Percentiles rank a stretch among this genome's conserved stretches.
These are phyloP conservation scores for Colletotrichum sp. DNA, from an alignment of 2,329 filamentous ascomycete species.

Conservation along the genomic window DNA sequence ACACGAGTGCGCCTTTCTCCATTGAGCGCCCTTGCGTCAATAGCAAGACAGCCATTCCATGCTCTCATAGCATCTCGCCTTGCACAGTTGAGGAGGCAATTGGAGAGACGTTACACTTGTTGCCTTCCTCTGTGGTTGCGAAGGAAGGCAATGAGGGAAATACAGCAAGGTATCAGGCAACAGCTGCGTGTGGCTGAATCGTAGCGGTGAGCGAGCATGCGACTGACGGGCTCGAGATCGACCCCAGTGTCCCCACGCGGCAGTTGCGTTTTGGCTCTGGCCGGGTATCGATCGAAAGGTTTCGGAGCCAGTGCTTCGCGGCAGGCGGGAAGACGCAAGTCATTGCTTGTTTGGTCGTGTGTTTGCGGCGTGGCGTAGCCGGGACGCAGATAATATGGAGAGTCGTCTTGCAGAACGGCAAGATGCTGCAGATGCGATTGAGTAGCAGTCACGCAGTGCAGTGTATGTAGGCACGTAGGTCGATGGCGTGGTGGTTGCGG, in stretches of 20 bases:
- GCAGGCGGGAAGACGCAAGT: constrained; percentile 3
- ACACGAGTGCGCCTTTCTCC: neutral
- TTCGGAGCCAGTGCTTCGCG: neutral
- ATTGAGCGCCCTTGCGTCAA: neutral
- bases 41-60: constrained; percentile 2
- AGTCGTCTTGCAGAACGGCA: neutral
- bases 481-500: neutral
- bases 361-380: neutral
- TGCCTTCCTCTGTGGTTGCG: neutral
- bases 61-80: neutral
- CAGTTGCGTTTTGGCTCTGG: neutral
- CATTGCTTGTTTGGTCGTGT: constrained; percentile 4
- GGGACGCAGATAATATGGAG: neutral
- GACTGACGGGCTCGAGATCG: constrained; percentile 4
- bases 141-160: neutral
- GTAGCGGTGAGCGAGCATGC: constrained; percentile 1
- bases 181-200: neutral
- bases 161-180: neutral
- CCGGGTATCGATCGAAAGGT: neutral
- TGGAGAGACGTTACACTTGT: constrained; percentile 5
- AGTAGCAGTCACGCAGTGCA: neutral
- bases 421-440: neutral
- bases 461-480: neutral
- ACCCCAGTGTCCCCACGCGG: constrained; percentile 2
- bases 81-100: neutral